Evolutionary conservation across 257 asterid genomes (phyloP), one percentile per base, ranked within the genome.

Genomic region (Eustoma russellianum): DNA sequence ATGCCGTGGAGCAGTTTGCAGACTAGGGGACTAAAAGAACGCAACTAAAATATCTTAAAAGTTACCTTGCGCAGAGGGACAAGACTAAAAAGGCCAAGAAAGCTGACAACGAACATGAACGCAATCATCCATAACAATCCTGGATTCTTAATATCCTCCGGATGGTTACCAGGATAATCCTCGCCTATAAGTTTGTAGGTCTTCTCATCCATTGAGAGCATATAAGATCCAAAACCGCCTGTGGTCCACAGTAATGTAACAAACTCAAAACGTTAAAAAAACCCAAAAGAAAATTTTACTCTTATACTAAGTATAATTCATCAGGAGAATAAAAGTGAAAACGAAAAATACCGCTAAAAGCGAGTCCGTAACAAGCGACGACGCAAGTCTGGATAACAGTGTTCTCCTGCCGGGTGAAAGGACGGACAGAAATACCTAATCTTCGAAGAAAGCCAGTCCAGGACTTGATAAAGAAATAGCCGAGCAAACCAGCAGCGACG

Each of bases 331-430:
- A 2, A 11, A 38, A 11, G 0, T 19, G 12, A 16, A 24, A 9
- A 17, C 4, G 11, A 17, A 38, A 33, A 17, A 33, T 56, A 91
- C 98, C 98, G 48, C 96, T 86, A 70, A 80, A 83, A 56, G 96
- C 94, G 57, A 91, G 95, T 45, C 98, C 98, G 58, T 83, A 91
- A 64, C 96, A 90, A 67, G 96, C 98, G 66, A 90, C 98, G 28
- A 90, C 95, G 57, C 98, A 90, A 16, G 98, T 90, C 66, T 90
- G 98, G 59, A 86, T 86, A 41, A 86, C 98, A 10, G 98, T 90
- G 51, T 86, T 86, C 78, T 91, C 98, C 59, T 91, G 98, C 57
- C 81, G 82, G 52, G 95, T 83, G 48, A 91, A 91, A 2, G 98
- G 96, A 12, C 48, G 54, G 34, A 56, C 67, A 35, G 77, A 60